Evolutionary conservation across 352 stramenopile genomes (phyloP).

Genomic region (Globisporangium cystogenes): DNA sequence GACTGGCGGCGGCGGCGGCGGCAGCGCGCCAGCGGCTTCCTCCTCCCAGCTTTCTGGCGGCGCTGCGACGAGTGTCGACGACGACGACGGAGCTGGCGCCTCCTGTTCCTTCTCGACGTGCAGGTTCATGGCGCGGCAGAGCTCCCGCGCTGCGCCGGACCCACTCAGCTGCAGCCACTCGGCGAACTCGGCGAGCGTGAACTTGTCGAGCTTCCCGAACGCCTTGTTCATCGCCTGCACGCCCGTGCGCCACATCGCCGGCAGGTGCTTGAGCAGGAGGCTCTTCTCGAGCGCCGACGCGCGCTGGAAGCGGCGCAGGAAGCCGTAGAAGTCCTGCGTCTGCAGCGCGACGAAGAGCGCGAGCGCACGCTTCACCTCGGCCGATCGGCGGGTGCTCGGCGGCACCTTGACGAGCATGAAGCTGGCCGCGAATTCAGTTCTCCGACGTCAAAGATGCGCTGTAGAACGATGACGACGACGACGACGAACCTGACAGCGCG

Average conservation of each 20-base stretch:
- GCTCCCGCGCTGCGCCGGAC: conserved; percentile 12
- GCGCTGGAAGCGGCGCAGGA: conserved; percentile 17
- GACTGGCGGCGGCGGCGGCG: background rate
- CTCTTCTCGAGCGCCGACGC: conserved; percentile 37
- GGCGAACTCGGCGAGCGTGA: conserved; percentile 35
- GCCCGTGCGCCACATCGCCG: conserved; percentile 25
- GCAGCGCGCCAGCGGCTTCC: background rate
- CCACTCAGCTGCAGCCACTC: conserved; percentile 20
- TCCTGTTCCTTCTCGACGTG: conserved; percentile 19
- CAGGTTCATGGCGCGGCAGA: conserved; percentile 46
- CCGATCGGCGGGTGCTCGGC: conserved; percentile 8
- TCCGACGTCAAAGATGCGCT: background rate
- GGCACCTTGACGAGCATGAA: conserved; percentile 34
- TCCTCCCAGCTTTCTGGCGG: conserved; percentile 14
- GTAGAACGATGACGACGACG: background rate
- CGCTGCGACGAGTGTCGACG: background rate
- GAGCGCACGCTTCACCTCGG: conserved; percentile 29
- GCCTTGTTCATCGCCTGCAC: conserved; percentile 55
- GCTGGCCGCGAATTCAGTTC: background rate
- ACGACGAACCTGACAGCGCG: conserved; percentile 25
- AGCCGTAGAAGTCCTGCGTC: conserved; percentile 31
- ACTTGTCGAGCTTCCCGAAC: conserved; percentile 52
- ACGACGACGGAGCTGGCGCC: background rate
- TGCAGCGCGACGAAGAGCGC: conserved; percentile 51
- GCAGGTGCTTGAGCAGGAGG: conserved; percentile 31